Conservation (phyloP, 176 grass and related monocot genomes). For the Metroxylon sagu region DNA sequence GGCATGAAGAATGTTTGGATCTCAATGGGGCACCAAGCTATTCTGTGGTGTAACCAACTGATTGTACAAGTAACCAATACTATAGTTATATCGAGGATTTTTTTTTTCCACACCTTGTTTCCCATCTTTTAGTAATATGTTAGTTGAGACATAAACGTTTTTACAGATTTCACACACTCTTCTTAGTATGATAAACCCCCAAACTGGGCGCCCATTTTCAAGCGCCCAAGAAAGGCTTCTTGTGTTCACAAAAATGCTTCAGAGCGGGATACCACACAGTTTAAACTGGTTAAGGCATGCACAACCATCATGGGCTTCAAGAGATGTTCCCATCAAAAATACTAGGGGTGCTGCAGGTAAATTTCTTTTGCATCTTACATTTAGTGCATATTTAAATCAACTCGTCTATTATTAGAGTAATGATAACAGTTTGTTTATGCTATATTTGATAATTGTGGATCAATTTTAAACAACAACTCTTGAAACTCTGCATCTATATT, state of each 20-base stretch:
- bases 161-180: conserved; percentile 79
- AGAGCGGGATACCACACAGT: conserved; percentile 60
- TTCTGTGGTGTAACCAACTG: conserved; percentile 98
- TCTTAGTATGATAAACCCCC: conserved; percentile 74
- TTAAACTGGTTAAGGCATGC: conserved; percentile 40
- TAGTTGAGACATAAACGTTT: conserved; percentile 1
- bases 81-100: background rate
- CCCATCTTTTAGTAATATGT: too few species aligned
- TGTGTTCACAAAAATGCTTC: conserved; percentile 86
- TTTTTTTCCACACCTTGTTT: too few species aligned
- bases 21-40: conserved; percentile 91
- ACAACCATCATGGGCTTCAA: conserved; percentile 19
- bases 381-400: conserved; percentile 1
- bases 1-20: conserved; percentile 97
- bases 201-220: conserved; percentile 41
- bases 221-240: conserved; percentile 59
- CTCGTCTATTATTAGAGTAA: too few species aligned
- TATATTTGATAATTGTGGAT: too few species aligned
- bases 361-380: background rate
- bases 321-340: conserved; percentile 26
- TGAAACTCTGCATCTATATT: too few species aligned
- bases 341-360: conserved; percentile 32
- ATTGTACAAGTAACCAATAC: conserved; percentile 55
- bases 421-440: too few species aligned
- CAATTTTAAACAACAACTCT: too few species aligned